Evolutionary conservation across 306 rosid species (phyloP), one percentile per base, ranked within the genome.

Genomic region (Cajanus cajan): DNA sequence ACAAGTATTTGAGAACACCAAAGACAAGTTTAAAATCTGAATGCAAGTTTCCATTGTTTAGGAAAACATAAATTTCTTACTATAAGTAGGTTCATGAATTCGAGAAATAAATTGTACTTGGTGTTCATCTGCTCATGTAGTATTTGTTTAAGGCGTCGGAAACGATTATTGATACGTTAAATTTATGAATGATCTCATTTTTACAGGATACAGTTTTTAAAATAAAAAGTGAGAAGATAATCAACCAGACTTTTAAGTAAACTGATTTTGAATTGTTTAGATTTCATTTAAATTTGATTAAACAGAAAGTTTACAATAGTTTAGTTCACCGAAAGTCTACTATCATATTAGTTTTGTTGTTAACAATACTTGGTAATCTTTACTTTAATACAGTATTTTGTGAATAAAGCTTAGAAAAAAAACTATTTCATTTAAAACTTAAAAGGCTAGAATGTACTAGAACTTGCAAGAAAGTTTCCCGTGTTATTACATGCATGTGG

Each of bases 1-100:
- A 79, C 90, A 92, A 84, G 97, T 94, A 31, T 94, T 94, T 72
- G 96, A 92, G 89, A 89, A 87, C 78, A 90, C 96, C 22, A 94
- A 86, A 86, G 85, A 74, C 34, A 88, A 90, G 64, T 92, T 90
- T 59, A 16, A 25, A 48, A 25, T 44, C 22, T 34, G 72, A 67
- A 43, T 13, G 6, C 41, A 11, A 39, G 34, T 44, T 44, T 16
- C 47, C 55, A 24, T 55, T 67, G 44, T 44, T 68, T 40, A 18
- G 2, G 45, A 41, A 74, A 33, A n/a, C 41, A 44, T 6, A 15
- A 70, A 44, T 52, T 80, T 73, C 59, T 40, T 44, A 11, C 25
- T 44, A 43, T 25, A 28, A 41, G 24, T 28, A 34, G 16, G 12
- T 14, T 15, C 33, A 36, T n/a, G 57, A 40, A 19, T 13, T 77